Evolutionary conservation across 306 rosid genomes (phyloP).

Genomic region (Casuarina cunninghamiana): DNA sequence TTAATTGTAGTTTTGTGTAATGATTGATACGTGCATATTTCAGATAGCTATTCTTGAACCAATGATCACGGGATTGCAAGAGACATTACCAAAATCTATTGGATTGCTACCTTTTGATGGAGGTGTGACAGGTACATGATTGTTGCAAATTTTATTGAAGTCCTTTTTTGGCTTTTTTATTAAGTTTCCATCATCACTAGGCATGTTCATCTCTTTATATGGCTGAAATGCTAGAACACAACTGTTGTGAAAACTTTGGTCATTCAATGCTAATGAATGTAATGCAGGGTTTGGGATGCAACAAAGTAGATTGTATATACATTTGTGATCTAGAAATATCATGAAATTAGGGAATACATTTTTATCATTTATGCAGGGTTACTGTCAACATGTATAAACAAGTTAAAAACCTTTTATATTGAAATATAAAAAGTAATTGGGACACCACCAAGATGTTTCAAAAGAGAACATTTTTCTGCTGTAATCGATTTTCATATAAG

Average conservation of each 20-base stretch:
- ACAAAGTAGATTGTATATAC: background rate
- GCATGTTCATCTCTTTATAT: background rate
- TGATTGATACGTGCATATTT: constrained; percentile 26
- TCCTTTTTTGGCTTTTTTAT: background rate
- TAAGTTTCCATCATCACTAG: background rate
- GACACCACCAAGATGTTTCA: background rate
- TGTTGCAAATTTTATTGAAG: constrained; percentile 11
- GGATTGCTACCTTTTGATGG: constrained; percentile 98
- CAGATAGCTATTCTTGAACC: constrained; percentile 91
- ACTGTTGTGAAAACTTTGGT: background rate
- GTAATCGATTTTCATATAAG: background rate
- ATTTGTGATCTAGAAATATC: background rate
- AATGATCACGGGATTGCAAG: constrained; percentile 87
- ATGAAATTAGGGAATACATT: background rate
- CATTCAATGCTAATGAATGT: background rate
- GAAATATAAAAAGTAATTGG: background rate
- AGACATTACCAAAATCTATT: constrained; percentile 88
- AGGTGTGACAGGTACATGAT: constrained; percentile 75
- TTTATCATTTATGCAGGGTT: background rate
- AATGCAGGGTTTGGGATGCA: background rate
- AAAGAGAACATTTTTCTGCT: background rate
- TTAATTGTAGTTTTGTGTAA: constrained; percentile 23
- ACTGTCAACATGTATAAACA: background rate
- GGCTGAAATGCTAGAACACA: background rate
- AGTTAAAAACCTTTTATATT: background rate